A percentile compares a stretch with the other conserved stretches of the same genome.
phyloP scores from a whole-genome alignment of 495 filamentous ascomycete genomes.

The Neurospora cerealis region DNA sequence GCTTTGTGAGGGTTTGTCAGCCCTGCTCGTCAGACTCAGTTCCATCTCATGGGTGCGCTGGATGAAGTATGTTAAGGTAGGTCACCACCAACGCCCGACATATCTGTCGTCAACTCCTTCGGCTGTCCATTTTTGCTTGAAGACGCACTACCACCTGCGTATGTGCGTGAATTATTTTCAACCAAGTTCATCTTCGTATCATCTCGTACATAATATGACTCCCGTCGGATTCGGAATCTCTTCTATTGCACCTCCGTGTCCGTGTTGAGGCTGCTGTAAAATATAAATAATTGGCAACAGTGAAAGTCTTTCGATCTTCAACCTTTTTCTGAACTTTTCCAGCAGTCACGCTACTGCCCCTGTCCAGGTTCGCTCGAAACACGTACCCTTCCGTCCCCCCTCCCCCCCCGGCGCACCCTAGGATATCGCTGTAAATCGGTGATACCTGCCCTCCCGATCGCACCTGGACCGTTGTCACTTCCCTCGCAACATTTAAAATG shows the following conservation, averaged over 20 bases:
- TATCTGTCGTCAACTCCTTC: background rate
- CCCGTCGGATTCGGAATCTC: background rate
- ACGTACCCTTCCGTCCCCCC: background rate
- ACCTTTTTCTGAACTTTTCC: background rate
- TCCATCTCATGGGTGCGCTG: background rate
- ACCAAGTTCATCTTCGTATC: background rate
- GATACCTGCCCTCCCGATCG: background rate
- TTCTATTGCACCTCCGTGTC: background rate
- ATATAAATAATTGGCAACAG: background rate
- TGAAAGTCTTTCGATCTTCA: background rate
- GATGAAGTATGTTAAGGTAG: background rate
- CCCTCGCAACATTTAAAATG: background rate
- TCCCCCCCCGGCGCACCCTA: too few species aligned
- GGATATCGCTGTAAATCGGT: background rate
- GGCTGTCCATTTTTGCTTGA: too few species aligned
- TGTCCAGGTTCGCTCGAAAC: background rate
- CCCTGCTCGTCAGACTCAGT: background rate
- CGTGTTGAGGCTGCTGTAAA: background rate
- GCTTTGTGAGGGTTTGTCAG: background rate
- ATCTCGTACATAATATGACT: background rate
- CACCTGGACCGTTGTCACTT: background rate
- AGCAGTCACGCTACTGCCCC: background rate
- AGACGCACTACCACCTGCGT: background rate
- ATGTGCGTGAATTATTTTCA: background rate
- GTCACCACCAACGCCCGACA: background rate